Percentiles rank a stretch among this genome's conserved stretches.
phyloP scores from a whole-genome alignment of 176 grass and related monocot species.

The Juncus inflexus region DNA sequence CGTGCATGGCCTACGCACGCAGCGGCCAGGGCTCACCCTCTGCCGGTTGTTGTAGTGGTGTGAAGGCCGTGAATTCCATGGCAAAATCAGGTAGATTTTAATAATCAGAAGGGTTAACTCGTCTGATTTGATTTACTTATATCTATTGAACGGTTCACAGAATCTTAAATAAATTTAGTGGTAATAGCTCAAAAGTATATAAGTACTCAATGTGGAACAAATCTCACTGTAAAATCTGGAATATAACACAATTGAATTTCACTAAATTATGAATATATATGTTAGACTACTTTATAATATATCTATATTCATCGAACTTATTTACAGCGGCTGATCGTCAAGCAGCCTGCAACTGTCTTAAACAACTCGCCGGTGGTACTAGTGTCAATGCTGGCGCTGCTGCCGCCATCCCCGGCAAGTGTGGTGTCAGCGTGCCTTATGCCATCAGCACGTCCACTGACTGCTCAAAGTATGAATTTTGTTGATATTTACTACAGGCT shows the following conservation, averaged over 20 bases:
- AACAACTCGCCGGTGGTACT: neutral
- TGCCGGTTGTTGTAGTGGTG: conserved; percentile 33
- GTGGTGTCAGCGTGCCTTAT: conserved; percentile 35
- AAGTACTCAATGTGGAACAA: no score
- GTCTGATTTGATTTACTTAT: no score
- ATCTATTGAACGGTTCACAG: no score
- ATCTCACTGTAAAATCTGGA: no score
- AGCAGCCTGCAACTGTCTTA: conserved; percentile 42
- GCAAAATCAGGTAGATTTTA: neutral
- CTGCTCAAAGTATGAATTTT: conserved; percentile 34
- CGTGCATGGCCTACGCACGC: conserved; percentile 41
- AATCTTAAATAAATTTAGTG: no score
- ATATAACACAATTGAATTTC: no score
- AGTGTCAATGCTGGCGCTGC: conserved; percentile 26
- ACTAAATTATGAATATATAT: no score
- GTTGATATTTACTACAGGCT: neutral
- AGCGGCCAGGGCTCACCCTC: neutral
- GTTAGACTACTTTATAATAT: no score
- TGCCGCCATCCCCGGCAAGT: conserved; percentile 38
- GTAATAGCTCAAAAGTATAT: no score
- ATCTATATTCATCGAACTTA: no score
- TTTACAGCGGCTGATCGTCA: conserved; percentile 22
- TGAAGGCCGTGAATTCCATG: conserved; percentile 29
- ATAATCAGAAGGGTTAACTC: no score
- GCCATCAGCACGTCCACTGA: conserved; percentile 42